Evolutionary conservation across 2,329 filamentous ascomycete genomes (phyloP).

Genomic region (Colletotrichum paranaense): DNA sequence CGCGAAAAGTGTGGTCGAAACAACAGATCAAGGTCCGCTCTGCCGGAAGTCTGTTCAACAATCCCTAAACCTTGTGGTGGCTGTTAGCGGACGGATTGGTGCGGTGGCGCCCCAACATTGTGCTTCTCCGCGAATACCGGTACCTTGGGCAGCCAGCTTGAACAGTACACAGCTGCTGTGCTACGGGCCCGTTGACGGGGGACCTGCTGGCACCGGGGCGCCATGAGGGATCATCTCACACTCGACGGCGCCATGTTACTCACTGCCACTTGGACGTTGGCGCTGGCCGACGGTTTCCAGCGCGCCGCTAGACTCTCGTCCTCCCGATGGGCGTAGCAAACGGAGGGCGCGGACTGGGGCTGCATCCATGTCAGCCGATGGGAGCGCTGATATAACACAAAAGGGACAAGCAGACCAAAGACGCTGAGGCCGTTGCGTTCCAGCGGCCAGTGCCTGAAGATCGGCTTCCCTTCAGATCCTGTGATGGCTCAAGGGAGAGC

Average conservation of each 20-base stretch:
- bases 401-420: neutral
- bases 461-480: neutral
- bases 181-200: neutral
- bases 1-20: neutral
- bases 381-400: conserved; percentile 1
- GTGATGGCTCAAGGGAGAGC: conserved; percentile 3
- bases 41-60: neutral
- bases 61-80: conserved; percentile 12
- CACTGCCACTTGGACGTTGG: neutral
- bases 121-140: neutral
- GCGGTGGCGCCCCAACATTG: conserved; percentile 6
- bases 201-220: neutral
- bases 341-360: neutral
- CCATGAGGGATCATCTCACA: neutral
- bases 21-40: conserved; percentile 6
- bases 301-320: neutral
- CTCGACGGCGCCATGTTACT: neutral
- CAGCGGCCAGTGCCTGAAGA: neutral
- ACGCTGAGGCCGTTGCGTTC: neutral
- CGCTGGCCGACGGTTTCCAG: conserved; percentile 6
- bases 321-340: neutral
- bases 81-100: neutral
- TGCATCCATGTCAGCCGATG: neutral
- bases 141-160: neutral
- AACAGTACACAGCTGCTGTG: neutral